Percentiles rank a stretch among this genome's conserved stretches.
phyloP scores from a whole-genome alignment of 768 basidiomycete genomes.

The Tulasnella sp. region DNA sequence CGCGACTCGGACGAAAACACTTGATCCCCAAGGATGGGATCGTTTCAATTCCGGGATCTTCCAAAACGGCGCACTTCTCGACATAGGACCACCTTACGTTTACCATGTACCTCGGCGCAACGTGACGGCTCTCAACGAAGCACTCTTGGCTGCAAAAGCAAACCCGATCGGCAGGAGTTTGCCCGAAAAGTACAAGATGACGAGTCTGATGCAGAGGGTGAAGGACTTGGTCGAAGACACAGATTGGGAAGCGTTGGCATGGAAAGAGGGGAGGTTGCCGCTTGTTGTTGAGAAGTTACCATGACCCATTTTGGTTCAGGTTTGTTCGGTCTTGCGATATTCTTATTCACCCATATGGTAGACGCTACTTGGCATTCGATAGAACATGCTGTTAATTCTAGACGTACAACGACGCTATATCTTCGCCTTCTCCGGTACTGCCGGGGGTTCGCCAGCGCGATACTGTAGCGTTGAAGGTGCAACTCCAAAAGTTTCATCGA shows the following conservation, averaged over 20 bases:
- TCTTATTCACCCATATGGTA: background rate
- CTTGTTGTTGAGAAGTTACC: background rate
- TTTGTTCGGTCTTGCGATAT: background rate
- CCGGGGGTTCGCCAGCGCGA: constrained; percentile 31
- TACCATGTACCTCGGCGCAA: constrained; percentile 26
- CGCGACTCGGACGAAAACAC: background rate
- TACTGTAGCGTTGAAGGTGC: constrained; percentile 78
- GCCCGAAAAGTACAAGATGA: constrained; percentile 1
- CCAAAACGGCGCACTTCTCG: constrained; percentile 27
- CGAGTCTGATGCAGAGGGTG: constrained; percentile 7
- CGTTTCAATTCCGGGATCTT: background rate
- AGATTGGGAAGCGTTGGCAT: constrained; percentile 3
- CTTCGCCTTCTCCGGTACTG: constrained; percentile 12
- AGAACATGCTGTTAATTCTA: background rate
- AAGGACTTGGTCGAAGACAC: constrained; percentile 4
- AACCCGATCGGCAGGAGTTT: constrained; percentile 22
- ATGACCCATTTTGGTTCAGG: background rate
- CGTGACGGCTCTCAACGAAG: constrained; percentile 17
- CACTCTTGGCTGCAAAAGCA: constrained; percentile 19
- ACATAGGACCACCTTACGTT: constrained; percentile 25
- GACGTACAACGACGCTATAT: background rate
- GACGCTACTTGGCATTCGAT: background rate
- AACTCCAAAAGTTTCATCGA: constrained; percentile 74
- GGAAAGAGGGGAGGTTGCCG: background rate
- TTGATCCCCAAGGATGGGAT: background rate